Base-by-base conservation (phyloP, 805 yeast species). In the Starmerella ratchasimensis region DNA sequence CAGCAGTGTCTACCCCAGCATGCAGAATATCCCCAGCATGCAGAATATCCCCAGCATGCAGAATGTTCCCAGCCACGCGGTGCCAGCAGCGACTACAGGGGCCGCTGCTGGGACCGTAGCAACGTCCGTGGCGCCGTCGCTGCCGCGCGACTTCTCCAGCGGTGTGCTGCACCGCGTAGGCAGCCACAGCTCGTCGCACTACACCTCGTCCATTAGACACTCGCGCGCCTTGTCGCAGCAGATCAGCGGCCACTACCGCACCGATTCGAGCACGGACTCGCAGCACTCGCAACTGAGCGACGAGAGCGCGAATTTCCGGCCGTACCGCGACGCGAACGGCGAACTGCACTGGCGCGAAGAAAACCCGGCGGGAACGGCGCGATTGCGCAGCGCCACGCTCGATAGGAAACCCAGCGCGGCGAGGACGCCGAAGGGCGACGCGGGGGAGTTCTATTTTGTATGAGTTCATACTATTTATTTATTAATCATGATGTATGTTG, bases 311-410 rank as follows among this genome's bases (percentile, higher is more conserved):
- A 43, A 49, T 34, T 47, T 57, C 37, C 44, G 55, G 30, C 53
- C 58, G 5, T 56, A 49, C 40, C 39, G 56, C 18, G 55, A 58
- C 42, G 52, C 56, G 3, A 47, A 52, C 19, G 65, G 63, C 21
- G 53, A 52, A 33, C 42, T 56, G 22, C 48, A 48, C n/a, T 56
- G 59, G 57, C 44, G 45, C 29, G 39, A 36, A 14, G 43, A 37
- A 9, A 33, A 29, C 33, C 36, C 38, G 14, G 29, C 30, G 31
- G 35, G 37, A 14, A 28, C 29, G 5, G 47, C 45, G 4, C 14
- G 34, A 17, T 41, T 48, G 23, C 35, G 37, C 22, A 31, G 36
- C 5, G 43, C 30, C 9, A 55, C 39, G 50, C 60, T 57, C 31
- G 47, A 41, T 30, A 46, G 52, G 15, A 44, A 47, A 33, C 49